Evolutionary conservation across 2,329 filamentous ascomycete species (phyloP).

Genomic region (Colletotrichum sp.): DNA sequence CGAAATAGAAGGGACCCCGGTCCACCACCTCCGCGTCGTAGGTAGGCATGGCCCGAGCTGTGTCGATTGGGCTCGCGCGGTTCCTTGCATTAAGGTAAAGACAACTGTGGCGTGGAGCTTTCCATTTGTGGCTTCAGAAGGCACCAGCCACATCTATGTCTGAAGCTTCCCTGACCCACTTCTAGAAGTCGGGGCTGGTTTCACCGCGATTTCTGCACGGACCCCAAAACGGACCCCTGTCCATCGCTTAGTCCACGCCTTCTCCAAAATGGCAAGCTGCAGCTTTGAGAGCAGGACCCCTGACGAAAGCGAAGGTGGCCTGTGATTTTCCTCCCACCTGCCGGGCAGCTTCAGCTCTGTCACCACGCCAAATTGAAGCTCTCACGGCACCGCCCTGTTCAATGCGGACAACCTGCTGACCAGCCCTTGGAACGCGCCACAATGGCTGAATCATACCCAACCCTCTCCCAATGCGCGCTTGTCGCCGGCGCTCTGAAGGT

Average conservation of each 20-base stretch:
- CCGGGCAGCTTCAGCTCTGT: neutral
- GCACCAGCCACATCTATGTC: neutral
- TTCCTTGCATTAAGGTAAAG: neutral
- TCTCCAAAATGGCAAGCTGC: neutral
- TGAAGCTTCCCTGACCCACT: neutral
- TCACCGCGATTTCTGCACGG: constrained; percentile 20
- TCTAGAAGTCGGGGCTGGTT: neutral
- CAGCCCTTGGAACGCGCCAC: constrained; percentile 22
- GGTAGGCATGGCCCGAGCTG: constrained; percentile 1
- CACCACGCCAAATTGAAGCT: neutral
- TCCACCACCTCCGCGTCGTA: neutral
- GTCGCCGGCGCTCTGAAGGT: constrained; percentile 90
- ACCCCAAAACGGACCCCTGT: constrained; percentile 3
- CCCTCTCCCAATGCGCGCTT: constrained; percentile 86
- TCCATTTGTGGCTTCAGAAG: neutral
- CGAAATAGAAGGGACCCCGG: constrained; percentile 11
- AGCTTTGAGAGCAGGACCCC: constrained; percentile 13
- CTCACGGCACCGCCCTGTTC: constrained; percentile 16
- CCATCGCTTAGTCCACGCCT: neutral
- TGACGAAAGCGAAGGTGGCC: constrained; percentile 13
- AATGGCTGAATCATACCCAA: constrained; percentile 85
- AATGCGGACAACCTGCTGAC: constrained; percentile 13
- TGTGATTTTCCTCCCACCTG: constrained; percentile 5
- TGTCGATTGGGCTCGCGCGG: neutral
- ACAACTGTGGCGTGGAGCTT: neutral